Evolutionary conservation across 441 rosid species (phyloP).

Genomic region (Pelargonium citronellum): DNA sequence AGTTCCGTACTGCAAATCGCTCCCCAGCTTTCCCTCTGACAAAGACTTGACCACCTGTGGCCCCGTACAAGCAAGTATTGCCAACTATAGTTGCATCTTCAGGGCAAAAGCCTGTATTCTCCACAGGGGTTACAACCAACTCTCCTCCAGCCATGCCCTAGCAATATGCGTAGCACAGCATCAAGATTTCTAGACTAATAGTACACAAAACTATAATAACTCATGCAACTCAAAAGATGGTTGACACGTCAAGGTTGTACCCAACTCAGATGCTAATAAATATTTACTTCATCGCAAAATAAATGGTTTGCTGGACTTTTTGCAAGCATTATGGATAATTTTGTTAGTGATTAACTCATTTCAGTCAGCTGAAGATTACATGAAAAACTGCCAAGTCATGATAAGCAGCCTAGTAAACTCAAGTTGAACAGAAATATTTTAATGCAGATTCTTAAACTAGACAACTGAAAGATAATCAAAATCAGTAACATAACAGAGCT

Average conservation of each 20-base stretch:
- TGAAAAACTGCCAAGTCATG: background rate
- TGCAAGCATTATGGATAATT: background rate
- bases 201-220: slow-evolving; percentile 6
- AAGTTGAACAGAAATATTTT: background rate
- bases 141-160: slow-evolving; percentile 99
- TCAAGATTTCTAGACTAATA: slow-evolving; percentile 21
- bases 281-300: background rate
- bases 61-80: slow-evolving; percentile 92
- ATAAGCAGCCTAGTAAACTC: background rate
- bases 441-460: background rate
- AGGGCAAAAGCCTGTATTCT: slow-evolving; percentile 61
- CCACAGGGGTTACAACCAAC: slow-evolving; percentile 71
- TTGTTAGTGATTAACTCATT: background rate
- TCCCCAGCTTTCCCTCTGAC: slow-evolving; percentile 96
- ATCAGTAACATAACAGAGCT: slow-evolving; percentile 7
- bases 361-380: background rate
- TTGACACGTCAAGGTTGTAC: background rate
- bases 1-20: slow-evolving; percentile 92
- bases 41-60: slow-evolving; percentile 89
- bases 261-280: background rate
- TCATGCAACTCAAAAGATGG: background rate
- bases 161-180: slow-evolving; percentile 18
- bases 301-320: background rate
- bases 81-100: slow-evolving; percentile 93
- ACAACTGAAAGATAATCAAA: slow-evolving; percentile 2